These are phyloP conservation scores for Saccharomycopsis amapae DNA, from an alignment of 805 yeast genomes.

Conservation along the genomic window DNA sequence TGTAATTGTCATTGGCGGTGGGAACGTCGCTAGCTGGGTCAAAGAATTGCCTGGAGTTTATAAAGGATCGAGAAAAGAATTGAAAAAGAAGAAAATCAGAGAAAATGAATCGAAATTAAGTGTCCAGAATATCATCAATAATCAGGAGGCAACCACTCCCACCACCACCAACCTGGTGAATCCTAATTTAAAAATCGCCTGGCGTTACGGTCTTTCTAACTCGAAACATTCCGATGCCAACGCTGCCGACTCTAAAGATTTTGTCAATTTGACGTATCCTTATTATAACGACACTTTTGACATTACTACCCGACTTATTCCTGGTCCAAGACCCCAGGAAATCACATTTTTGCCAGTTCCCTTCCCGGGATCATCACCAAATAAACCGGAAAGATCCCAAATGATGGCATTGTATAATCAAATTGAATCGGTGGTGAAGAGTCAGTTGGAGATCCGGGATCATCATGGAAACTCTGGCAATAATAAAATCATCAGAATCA, in stretches of 20 bases:
- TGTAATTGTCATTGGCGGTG: constrained; percentile 14
- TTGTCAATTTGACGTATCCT: constrained; percentile 34
- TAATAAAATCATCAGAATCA: constrained; percentile 51
- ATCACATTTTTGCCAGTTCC: constrained; percentile 45
- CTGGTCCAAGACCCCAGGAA: constrained; percentile 59
- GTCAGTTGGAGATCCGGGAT: too few relatives aligned
- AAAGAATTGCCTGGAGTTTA: constrained; percentile 72
- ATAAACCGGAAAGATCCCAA: background rate
- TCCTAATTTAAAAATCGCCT: constrained; percentile 85
- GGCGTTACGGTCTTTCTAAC: constrained; percentile 69
- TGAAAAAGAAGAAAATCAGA: constrained; percentile 50
- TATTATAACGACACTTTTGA: constrained; percentile 65
- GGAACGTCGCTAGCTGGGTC: constrained; percentile 39
- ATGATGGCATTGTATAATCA: constrained; percentile 31
- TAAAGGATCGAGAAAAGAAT: constrained; percentile 59
- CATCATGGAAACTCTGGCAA: constrained; percentile 2
- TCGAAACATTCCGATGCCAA: constrained; percentile 20
- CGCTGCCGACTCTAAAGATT: background rate
- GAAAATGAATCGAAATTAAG: constrained; percentile 57
- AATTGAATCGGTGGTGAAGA: constrained; percentile 37
- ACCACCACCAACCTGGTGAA: constrained; percentile 24
- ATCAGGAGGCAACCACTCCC: constrained; percentile 16
- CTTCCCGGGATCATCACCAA: constrained; percentile 25
- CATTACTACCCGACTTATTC: constrained; percentile 61
- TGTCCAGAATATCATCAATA: constrained; percentile 52